phyloP scores from a whole-genome alignment of 345 rosid species.

The Populus pruinosa region DNA sequence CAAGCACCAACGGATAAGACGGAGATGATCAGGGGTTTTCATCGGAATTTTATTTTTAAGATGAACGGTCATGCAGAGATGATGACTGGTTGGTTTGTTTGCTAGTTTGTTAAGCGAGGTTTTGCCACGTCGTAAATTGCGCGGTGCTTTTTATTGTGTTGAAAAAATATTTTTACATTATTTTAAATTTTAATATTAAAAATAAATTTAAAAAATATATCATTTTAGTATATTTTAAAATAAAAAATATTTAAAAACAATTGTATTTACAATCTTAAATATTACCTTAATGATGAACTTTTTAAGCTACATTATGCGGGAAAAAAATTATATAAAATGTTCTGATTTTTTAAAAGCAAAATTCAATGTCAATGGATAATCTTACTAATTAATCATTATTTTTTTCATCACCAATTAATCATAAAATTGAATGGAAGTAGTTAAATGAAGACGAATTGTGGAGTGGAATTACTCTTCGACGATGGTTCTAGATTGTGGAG shows the following conservation, averaged over 20 bases:
- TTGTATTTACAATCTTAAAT: too few species aligned
- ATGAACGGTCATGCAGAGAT: slow-evolving; percentile 3
- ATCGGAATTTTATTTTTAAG: background rate
- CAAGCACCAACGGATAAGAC: background rate
- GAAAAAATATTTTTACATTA: too few species aligned
- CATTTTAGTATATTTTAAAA: too few species aligned
- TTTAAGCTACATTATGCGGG: too few species aligned
- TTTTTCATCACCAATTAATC: too few species aligned
- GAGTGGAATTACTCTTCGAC: background rate
- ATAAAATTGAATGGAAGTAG: background rate
- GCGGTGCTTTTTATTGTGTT: too few species aligned
- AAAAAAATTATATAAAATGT: too few species aligned
- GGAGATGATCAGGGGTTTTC: background rate
- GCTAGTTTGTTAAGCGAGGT: background rate
- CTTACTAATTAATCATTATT: background rate
- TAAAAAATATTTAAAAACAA: too few species aligned
- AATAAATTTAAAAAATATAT: too few species aligned
- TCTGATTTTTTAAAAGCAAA: background rate
- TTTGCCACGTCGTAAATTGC: background rate
- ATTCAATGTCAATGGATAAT: background rate
- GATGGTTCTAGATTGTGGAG: background rate
- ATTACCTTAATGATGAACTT: background rate
- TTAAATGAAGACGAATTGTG: background rate
- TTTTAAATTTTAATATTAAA: too few species aligned
- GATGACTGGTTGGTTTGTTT: slow-evolving; percentile 8